Percentiles rank a stretch among this genome's conserved stretches.
phyloP scores from a whole-genome alignment of 1,284 basidiomycete genomes.

The Boletus albobrunnescens region DNA sequence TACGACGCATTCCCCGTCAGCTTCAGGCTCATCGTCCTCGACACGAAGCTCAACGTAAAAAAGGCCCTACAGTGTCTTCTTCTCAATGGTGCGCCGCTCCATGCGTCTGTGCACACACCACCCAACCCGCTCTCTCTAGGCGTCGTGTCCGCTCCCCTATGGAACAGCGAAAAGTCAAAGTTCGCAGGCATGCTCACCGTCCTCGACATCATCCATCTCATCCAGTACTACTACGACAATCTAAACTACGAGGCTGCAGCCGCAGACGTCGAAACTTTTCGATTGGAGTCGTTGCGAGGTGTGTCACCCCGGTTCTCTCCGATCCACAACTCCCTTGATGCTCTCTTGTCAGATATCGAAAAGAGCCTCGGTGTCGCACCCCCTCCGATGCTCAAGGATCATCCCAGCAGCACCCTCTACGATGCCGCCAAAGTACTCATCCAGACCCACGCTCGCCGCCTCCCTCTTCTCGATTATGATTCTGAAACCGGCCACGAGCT shows the following conservation, averaged over 20 bases:
- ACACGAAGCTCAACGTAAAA: conserved; percentile 91
- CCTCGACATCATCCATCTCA: conserved; percentile 92
- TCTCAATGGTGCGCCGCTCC: conserved; percentile 65
- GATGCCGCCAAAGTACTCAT: conserved; percentile 91
- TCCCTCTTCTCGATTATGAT: conserved; percentile 93
- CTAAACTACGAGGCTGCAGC: conserved; percentile 85
- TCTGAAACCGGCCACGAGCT: conserved; percentile 93
- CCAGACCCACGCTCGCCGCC: conserved; percentile 90
- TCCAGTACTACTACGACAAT: conserved; percentile 92
- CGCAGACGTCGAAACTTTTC: conserved; percentile 92
- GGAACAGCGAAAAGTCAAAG: conserved; percentile 87
- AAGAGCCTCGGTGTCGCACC: conserved; percentile 87
- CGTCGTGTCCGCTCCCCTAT: conserved; percentile 97
- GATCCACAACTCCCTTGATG: conserved; percentile 8
- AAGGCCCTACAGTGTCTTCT: conserved; percentile 88
- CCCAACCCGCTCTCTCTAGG: conserved; percentile 45
- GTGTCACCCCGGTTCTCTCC: conserved; percentile 24
- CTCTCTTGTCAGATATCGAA: conserved; percentile 75
- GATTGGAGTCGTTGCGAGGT: conserved; percentile 86
- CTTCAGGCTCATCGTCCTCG: conserved; percentile 94
- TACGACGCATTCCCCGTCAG: conserved; percentile 97
- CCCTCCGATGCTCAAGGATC: conserved; percentile 87
- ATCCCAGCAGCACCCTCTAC: conserved; percentile 84
- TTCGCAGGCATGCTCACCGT: conserved; percentile 98
- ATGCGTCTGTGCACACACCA: not conserved